These are phyloP conservation scores for Agrocybe praecox DNA, from an alignment of 768 basidiomycete genomes.

Conservation along the genomic window DNA sequence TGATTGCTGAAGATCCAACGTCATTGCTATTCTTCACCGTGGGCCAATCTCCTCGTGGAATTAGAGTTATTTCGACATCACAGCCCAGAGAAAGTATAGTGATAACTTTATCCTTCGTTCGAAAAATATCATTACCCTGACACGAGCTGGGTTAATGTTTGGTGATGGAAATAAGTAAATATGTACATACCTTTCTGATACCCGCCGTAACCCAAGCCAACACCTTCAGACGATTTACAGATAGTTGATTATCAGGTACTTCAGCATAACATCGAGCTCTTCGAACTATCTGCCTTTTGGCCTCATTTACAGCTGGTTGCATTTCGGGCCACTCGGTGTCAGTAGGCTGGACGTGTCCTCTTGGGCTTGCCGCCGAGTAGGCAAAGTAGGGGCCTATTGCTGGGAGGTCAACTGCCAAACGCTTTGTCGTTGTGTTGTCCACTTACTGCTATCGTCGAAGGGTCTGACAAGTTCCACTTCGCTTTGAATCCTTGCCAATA, in stretches of 20 bases:
- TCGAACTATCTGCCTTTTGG: conserved; percentile 31
- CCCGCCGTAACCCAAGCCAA: conserved; percentile 47
- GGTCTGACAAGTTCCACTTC: conserved; percentile 30
- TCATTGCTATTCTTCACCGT: background rate
- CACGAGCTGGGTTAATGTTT: background rate
- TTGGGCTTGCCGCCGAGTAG: conserved; percentile 17
- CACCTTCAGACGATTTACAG: conserved; percentile 35
- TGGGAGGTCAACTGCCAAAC: background rate
- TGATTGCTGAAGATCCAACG: background rate
- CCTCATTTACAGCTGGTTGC: conserved; percentile 25
- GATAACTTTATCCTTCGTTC: conserved; percentile 27
- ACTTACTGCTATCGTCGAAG: conserved; percentile 28
- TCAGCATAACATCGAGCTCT: conserved; percentile 37
- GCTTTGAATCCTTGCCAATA: conserved; percentile 43
- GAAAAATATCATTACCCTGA: conserved; percentile 26
- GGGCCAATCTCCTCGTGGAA: conserved; percentile 11
- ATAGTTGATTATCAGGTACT: conserved; percentile 21
- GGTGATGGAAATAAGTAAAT: background rate
- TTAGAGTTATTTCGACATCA: conserved; percentile 34
- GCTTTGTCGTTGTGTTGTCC: background rate
- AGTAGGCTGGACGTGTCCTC: conserved; percentile 6
- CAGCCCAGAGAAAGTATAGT: conserved; percentile 40
- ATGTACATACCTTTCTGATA: conserved; percentile 32
- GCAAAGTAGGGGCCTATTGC: conserved; percentile 33
- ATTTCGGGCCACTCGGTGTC: conserved; percentile 19